Evolutionary conservation across 75 land plant genomes (phyloP), one percentile per base, ranked within the genome.

Genomic region (Picea sitchensis): DNA sequence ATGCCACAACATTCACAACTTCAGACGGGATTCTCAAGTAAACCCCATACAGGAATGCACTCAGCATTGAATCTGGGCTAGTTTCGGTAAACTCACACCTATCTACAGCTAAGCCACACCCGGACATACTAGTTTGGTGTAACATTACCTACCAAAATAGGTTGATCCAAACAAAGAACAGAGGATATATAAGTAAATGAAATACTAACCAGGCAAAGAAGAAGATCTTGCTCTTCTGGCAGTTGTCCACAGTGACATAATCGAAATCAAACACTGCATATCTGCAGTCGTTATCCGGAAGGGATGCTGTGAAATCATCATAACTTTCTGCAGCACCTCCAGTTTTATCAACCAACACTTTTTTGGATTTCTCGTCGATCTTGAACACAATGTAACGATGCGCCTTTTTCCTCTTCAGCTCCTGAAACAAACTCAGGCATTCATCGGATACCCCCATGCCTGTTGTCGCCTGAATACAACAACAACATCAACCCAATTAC

Each of bases 251-350:
- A 60, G 86, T 86, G 64, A 86, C 88, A 72, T 84, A 83, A 44
- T 80, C 86, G 34, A 88, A 90, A 76, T 90, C 92, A 58, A 83
- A 90, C 69, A 90, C 92, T 2, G 92, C 92, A 59, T 90, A 90
- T 63, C 92, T 72, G 79, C 92, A 90, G 31, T 90, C 92, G 32
- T 86, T 87, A 41, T 77, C 79, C 20, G 92, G 92, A 34, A 90
- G 80, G 11, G 90, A 83, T 4, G 90, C 88, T 1, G 83, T 77
- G 73, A 90, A 84, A 54, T 88, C 90, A 6, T 81, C 84, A 75
- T 88, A 90, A 77, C 83, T 79, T 47, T 86, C 91, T 12, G 76
- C 90, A 18, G 88, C 63, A 1, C 75, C 82, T 13, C 92, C 92
- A 59, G 82, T 79, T 62, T 88, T 86, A 75, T 90, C 92, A 61